Base-by-base conservation (phyloP, 2,329 filamentous ascomycete species). In the Colletotrichum sp. region DNA sequence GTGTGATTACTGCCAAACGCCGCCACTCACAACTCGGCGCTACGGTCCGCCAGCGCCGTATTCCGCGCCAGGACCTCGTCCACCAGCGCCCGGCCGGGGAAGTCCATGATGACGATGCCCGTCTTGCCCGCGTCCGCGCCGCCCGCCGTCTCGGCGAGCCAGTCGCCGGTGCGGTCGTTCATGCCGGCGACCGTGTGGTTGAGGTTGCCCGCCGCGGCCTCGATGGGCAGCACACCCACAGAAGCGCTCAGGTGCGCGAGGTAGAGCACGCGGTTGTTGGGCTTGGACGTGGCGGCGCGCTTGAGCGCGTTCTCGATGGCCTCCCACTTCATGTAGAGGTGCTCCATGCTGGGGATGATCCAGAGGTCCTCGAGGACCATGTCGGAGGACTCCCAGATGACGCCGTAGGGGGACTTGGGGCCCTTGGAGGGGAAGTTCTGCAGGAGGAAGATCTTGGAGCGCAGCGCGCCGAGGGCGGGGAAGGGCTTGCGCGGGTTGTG, bases 81-180 rank as follows among this genome's bases (percentile, higher is more conserved):
- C 49, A 90, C 83, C 34, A 88, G 81, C 63, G 81, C 82, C 77
- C 80, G 81, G 4, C 88, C 88, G 0, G 88, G 88, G 64, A 90
- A 90, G 74, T 90, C 88, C 3, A 87, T 82, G 77, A 90, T 89
- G 44, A 90, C 83, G 10, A 90, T 81, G 13, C 88, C 88, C 2
- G 86, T 85, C 28, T 85, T 81, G 10, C 82, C 81, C 60, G 65
- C 69, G 5, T 72, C 69, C 13, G 70, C 72, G 55, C 76, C 77
- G 24, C 60, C 77, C 26, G 62, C 66, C 44, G 62, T 74, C 49
- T 60, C 71, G 65, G 71, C 71, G 49, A 89, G 81, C 85, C 86
- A 89, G 77, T 81, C 80, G 36, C 87, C 87, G 39, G 87, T 88
- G 81, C 85, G 84, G 78, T 89, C 88, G 72, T 90, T 90, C 83